These are phyloP conservation scores for Neopestalotiopsis clavispora DNA, from an alignment of 2,329 filamentous ascomycete genomes.

Conservation along the genomic window DNA sequence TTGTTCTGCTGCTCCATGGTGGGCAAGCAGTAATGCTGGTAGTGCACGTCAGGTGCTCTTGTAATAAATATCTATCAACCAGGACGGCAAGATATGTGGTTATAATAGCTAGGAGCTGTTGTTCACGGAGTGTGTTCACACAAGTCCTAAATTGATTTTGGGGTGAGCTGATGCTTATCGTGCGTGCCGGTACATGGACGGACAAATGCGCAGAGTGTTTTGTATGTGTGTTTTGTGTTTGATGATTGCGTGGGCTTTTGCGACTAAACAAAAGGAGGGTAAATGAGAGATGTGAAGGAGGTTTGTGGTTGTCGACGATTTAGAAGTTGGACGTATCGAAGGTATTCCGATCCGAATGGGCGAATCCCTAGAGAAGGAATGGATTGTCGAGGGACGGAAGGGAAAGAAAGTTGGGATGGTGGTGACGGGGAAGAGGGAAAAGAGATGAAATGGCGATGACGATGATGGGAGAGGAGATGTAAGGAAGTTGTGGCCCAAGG, in stretches of 20 bases:
- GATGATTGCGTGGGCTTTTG: slow-evolving; percentile 38
- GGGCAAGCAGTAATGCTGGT: slow-evolving; percentile 41
- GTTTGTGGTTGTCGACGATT: slow-evolving; percentile 34
- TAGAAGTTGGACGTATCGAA: slow-evolving; percentile 32
- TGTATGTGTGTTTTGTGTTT: slow-evolving; percentile 16
- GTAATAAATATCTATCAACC: slow-evolving; percentile 24
- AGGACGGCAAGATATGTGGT: slow-evolving; percentile 7
- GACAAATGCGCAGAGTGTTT: slow-evolving; percentile 26
- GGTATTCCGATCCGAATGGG: slow-evolving; percentile 20
- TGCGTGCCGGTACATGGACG: slow-evolving; percentile 23
- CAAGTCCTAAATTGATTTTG: slow-evolving; percentile 14
- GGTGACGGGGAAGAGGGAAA: slow-evolving; percentile 15
- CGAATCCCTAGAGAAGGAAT: slow-evolving; percentile 32
- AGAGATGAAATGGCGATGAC: slow-evolving; percentile 26
- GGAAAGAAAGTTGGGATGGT: slow-evolving; percentile 23
- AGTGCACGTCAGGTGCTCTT: slow-evolving; percentile 55
- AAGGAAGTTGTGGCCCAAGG: slow-evolving; percentile 19
- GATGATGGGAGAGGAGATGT: slow-evolving; percentile 31
- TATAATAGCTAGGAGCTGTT: slow-evolving; percentile 5
- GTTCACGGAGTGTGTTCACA: background rate
- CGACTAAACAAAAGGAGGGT: slow-evolving; percentile 44
- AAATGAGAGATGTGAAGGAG: slow-evolving; percentile 49
- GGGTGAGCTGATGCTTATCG: slow-evolving; percentile 25
- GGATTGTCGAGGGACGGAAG: slow-evolving; percentile 24
- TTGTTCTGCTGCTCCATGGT: slow-evolving; percentile 43